Evolutionary conservation across 306 rosid genomes (phyloP).

Genomic region (Potentilla sterilis): DNA sequence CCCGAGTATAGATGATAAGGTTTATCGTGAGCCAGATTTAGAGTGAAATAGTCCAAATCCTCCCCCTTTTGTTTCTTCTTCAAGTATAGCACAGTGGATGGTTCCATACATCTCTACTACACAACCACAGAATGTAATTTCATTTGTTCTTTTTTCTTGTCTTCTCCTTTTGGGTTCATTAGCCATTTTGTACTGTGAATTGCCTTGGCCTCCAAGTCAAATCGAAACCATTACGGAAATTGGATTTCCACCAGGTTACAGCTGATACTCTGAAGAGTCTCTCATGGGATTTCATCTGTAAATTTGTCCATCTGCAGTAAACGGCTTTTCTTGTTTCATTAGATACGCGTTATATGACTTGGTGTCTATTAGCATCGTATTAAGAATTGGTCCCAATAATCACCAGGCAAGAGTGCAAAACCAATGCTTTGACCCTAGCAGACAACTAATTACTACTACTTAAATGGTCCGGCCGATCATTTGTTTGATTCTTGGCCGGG

Average conservation of each 20-base stretch:
- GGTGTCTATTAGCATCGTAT: conserved; percentile 1
- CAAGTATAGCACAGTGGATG: conserved; percentile 3
- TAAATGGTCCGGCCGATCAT: conserved; percentile 7
- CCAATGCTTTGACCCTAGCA: conserved; percentile 8
- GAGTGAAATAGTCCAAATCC: conserved; percentile 32
- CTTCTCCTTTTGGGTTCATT: not conserved
- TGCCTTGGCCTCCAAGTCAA: not conserved
- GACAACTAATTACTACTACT: not conserved
- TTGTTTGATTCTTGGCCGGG: conserved; percentile 11
- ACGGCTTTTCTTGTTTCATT: conserved; percentile 1
- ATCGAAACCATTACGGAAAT: not conserved
- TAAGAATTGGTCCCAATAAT: not conserved
- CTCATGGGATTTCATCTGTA: not conserved
- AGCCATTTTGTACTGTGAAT: not conserved
- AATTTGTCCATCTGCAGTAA: not conserved
- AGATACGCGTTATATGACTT: not conserved
- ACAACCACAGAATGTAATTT: conserved; percentile 26
- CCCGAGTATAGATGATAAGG: conserved; percentile 41
- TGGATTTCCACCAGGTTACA: not conserved
- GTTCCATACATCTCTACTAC: conserved; percentile 13
- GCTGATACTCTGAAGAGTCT: not conserved
- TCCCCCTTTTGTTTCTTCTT: not conserved
- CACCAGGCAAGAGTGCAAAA: not conserved
- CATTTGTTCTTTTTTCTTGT: conserved; percentile 14
- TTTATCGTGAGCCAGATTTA: conserved; percentile 34